Conservation (phyloP, 441 rosid genomes). For the Populus hybrid region DNA sequence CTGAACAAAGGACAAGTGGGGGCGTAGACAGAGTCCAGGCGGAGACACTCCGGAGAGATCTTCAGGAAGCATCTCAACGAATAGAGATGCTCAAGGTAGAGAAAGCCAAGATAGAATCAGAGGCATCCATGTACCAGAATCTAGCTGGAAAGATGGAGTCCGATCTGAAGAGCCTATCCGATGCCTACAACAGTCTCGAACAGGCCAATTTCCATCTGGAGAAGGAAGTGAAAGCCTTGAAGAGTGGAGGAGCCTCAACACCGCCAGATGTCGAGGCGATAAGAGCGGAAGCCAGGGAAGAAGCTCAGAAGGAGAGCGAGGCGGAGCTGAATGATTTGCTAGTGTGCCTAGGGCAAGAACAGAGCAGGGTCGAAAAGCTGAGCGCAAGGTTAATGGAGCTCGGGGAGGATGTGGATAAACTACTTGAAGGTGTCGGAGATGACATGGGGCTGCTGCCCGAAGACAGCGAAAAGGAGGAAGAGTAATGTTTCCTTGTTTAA, state of each 20-base stretch:
- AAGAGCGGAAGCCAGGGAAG: slow-evolving; percentile 84
- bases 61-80: slow-evolving; percentile 73
- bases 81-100: slow-evolving; percentile 70
- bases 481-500: slow-evolving; percentile 23
- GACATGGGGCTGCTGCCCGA: slow-evolving; percentile 70
- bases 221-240: slow-evolving; percentile 68
- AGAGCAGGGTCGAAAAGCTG: slow-evolving; percentile 88
- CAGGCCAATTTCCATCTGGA: slow-evolving; percentile 76
- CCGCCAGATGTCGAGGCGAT: slow-evolving; percentile 55
- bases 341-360: slow-evolving; percentile 97
- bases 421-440: slow-evolving; percentile 88
- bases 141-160: slow-evolving; percentile 78
- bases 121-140: slow-evolving; percentile 63
- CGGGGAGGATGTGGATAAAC: slow-evolving; percentile 82
- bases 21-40: slow-evolving; percentile 66
- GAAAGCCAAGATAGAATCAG: slow-evolving; percentile 65
- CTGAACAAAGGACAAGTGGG: slow-evolving; percentile 50
- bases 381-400: slow-evolving; percentile 63
- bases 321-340: slow-evolving; percentile 89
- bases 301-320: slow-evolving; percentile 96
- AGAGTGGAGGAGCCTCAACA: slow-evolving; percentile 46
- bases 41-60: slow-evolving; percentile 74
- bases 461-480: slow-evolving; percentile 68
- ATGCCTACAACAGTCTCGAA: slow-evolving; percentile 91
- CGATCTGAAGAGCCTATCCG: slow-evolving; percentile 79